Conservation (phyloP, 352 stramenopile species). For the Halophytophthora batemanensis region DNA sequence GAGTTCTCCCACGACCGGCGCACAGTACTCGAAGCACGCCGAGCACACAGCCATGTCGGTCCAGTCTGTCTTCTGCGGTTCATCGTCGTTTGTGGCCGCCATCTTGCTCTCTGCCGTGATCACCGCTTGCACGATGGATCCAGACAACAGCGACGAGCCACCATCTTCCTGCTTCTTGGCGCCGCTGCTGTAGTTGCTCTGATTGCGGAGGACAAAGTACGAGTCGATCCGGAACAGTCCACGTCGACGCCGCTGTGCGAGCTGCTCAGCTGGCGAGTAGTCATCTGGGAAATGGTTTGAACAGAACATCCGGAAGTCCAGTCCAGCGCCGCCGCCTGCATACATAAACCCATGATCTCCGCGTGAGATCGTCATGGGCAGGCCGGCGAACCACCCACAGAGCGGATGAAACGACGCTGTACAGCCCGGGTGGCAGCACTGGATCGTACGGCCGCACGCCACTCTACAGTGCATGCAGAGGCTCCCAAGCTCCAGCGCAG, state of each 20-base stretch:
- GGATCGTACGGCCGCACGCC: constrained; percentile 69
- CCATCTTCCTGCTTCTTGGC: constrained; percentile 16
- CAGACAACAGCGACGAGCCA: constrained; percentile 40
- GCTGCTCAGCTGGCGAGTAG: constrained; percentile 41
- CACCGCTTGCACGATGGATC: constrained; percentile 52
- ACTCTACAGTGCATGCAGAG: constrained; percentile 76
- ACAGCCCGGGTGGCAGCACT: constrained; percentile 56
- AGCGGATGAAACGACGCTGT: constrained; percentile 76
- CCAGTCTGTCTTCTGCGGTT: constrained; percentile 38
- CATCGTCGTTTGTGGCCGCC: constrained; percentile 9
- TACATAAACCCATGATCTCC: constrained; percentile 58
- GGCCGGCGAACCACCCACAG: constrained; percentile 83
- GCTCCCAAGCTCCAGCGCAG: constrained; percentile 25
- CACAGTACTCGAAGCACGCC: constrained; percentile 74
- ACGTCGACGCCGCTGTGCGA: constrained; percentile 45
- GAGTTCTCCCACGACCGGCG: constrained; percentile 40
- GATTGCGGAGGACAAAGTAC: constrained; percentile 65
- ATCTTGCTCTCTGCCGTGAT: constrained; percentile 37
- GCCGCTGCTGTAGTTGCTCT: constrained; percentile 28
- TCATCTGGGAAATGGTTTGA: constrained; percentile 46
- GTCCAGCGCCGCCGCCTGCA: constrained; percentile 61
- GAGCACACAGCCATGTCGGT: constrained; percentile 70
- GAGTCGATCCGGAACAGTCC: constrained; percentile 71
- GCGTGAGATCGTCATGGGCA: constrained; percentile 64
- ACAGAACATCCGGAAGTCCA: constrained; percentile 72